A percentile compares a stretch with the other conserved stretches of the same genome.
phyloP scores from a whole-genome alignment of 192 early-diverging fungal species.

The Coemansia sp. region DNA sequence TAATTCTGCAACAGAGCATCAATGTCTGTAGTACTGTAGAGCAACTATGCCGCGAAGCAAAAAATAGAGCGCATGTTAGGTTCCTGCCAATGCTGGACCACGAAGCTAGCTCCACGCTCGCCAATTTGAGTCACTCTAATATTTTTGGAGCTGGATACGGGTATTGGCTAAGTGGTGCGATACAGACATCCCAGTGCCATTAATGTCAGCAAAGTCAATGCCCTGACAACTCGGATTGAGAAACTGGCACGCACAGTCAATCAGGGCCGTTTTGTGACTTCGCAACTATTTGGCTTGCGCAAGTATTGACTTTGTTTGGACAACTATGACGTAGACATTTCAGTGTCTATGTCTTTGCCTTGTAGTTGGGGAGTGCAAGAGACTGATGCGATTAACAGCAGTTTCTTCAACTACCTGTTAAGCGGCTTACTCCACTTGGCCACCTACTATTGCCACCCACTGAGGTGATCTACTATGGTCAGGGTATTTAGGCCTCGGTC shows the following conservation, averaged over 20 bases:
- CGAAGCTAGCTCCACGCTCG: neutral
- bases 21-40: neutral
- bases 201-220: neutral
- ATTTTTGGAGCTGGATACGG: neutral
- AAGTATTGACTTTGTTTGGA: conserved; percentile 18
- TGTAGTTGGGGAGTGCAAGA: neutral
- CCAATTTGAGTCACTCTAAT: neutral
- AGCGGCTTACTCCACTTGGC: neutral
- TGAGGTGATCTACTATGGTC: conserved; percentile 7
- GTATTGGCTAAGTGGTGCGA: neutral
- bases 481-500: conserved; percentile 22
- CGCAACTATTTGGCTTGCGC: conserved; percentile 28
- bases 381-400: neutral
- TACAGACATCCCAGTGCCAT: neutral
- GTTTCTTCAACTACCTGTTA: neutral
- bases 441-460: conserved; percentile 25
- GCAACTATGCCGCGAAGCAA: neutral
- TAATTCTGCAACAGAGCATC: neutral
- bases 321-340: conserved; percentile 29
- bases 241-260: neutral
- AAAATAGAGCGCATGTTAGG: neutral
- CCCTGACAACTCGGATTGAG: neutral
- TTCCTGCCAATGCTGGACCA: neutral
- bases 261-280: neutral
- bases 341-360: neutral